Evolutionary conservation across 2,329 filamentous ascomycete genomes (phyloP).

Genomic region (Aspergillus cejpii): DNA sequence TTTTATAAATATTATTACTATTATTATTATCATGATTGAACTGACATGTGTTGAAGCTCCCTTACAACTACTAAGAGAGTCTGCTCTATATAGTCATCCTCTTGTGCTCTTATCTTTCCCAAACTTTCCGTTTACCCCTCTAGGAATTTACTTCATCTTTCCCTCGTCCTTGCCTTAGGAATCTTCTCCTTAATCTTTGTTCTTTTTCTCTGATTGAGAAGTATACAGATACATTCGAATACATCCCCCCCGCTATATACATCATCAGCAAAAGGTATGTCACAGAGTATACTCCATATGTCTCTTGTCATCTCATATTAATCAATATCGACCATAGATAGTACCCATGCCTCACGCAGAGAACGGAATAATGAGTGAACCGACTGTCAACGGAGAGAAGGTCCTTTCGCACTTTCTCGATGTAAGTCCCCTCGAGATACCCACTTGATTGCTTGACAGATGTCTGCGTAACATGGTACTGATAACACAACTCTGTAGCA

Average conservation of each 20-base stretch:
- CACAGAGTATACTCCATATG: too few relatives aligned
- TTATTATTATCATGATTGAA: not conserved
- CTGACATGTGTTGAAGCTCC: not conserved
- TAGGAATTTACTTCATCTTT: not conserved
- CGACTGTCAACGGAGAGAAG: constrained; percentile 47
- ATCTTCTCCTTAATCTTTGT: not conserved
- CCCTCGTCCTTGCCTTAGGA: constrained; percentile 4
- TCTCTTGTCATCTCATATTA: not conserved
- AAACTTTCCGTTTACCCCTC: not conserved
- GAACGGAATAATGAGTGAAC: constrained; percentile 42
- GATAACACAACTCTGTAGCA: constrained; percentile 52
- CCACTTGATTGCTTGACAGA: not conserved
- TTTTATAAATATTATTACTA: not conserved
- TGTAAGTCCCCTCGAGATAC: constrained; percentile 25
- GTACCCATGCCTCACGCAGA: constrained; percentile 46
- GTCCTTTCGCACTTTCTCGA: constrained; percentile 44
- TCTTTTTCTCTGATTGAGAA: not conserved
- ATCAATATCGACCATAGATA: not conserved
- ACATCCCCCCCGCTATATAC: too few relatives aligned
- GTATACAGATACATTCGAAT: too few relatives aligned
- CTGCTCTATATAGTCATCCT: not conserved
- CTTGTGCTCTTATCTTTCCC: not conserved
- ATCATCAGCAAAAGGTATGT: too few relatives aligned
- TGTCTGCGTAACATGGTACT: constrained; percentile 6
- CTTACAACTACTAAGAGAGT: too few relatives aligned